A percentile compares a stretch with the other conserved stretches of the same genome.
These are phyloP conservation scores for Lentinula guzmanii DNA, from an alignment of 768 basidiomycete genomes.

Conservation along the genomic window DNA sequence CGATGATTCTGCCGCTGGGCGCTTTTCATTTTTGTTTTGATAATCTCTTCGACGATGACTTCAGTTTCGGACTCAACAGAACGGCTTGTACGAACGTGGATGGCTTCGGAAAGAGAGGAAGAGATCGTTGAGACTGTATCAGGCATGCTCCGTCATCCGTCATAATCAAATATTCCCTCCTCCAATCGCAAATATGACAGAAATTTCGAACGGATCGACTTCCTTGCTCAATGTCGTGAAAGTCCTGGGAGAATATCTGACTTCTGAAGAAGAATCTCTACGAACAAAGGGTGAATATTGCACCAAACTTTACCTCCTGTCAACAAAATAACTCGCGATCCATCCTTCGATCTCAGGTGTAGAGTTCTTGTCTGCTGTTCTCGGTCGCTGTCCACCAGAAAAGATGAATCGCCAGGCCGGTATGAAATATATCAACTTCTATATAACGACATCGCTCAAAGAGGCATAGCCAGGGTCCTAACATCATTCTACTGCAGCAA, in stretches of 20 bases:
- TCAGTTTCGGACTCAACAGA: slow-evolving; percentile 35
- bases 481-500: slow-evolving; percentile 81
- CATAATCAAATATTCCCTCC: neutral
- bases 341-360: slow-evolving; percentile 51
- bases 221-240: slow-evolving; percentile 78
- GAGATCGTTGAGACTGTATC: slow-evolving; percentile 53
- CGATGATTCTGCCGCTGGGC: neutral
- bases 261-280: slow-evolving; percentile 73
- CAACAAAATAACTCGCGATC: neutral
- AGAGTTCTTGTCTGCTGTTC: slow-evolving; percentile 69
- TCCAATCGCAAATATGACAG: slow-evolving; percentile 17
- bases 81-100: slow-evolving; percentile 66
- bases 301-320: neutral
- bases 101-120: slow-evolving; percentile 54
- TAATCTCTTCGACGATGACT: neutral
- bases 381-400: slow-evolving; percentile 52
- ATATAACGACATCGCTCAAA: slow-evolving; percentile 9
- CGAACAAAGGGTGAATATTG: slow-evolving; percentile 66
- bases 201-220: slow-evolving; percentile 45
- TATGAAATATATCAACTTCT: slow-evolving; percentile 27
- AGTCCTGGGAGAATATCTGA: slow-evolving; percentile 81
- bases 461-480: slow-evolving; percentile 66
- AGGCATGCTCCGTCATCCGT: slow-evolving; percentile 35
- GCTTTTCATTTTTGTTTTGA: neutral
- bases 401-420: slow-evolving; percentile 79